Evolutionary conservation across 2,329 filamentous ascomycete genomes (phyloP).

Genomic region (Drechslerella stenobrocha): DNA sequence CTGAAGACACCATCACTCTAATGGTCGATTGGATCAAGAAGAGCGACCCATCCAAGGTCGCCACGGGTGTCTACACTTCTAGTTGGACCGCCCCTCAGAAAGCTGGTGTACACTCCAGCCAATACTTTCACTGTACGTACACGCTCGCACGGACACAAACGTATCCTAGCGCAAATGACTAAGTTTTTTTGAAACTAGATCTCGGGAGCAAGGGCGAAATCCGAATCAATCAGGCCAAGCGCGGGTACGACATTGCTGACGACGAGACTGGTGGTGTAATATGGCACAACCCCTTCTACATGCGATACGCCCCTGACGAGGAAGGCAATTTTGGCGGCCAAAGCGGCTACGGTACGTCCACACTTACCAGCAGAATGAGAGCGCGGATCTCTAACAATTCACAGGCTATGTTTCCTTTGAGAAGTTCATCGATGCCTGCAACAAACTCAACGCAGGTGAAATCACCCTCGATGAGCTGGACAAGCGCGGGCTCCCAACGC

Average conservation of each 20-base stretch:
- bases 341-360: slow-evolving; percentile 69
- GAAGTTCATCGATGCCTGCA: slow-evolving; percentile 90
- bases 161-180: slow-evolving; percentile 2
- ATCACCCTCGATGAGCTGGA: slow-evolving; percentile 76
- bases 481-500: slow-evolving; percentile 75
- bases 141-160: no score
- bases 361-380: neutral
- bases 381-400: slow-evolving; percentile 1
- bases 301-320: slow-evolving; percentile 91
- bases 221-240: slow-evolving; percentile 87
- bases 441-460: slow-evolving; percentile 72
- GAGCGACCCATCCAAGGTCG: slow-evolving; percentile 68
- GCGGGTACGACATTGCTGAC: slow-evolving; percentile 91
- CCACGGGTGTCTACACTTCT: slow-evolving; percentile 87
- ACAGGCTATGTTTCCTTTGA: slow-evolving; percentile 82
- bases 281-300: slow-evolving; percentile 95
- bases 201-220: slow-evolving; percentile 83
- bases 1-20: slow-evolving; percentile 91
- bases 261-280: slow-evolving; percentile 68
- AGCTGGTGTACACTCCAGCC: slow-evolving; percentile 92
- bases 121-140: slow-evolving; percentile 84
- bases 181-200: slow-evolving; percentile 56
- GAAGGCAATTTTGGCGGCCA: slow-evolving; percentile 93
- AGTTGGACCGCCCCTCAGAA: slow-evolving; percentile 92
- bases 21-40: slow-evolving; percentile 85